A percentile compares a stretch with the other conserved stretches of the same genome.
Conservation (phyloP, 2,329 filamentous ascomycete genomes). For the Raffaelea arxii region DNA sequence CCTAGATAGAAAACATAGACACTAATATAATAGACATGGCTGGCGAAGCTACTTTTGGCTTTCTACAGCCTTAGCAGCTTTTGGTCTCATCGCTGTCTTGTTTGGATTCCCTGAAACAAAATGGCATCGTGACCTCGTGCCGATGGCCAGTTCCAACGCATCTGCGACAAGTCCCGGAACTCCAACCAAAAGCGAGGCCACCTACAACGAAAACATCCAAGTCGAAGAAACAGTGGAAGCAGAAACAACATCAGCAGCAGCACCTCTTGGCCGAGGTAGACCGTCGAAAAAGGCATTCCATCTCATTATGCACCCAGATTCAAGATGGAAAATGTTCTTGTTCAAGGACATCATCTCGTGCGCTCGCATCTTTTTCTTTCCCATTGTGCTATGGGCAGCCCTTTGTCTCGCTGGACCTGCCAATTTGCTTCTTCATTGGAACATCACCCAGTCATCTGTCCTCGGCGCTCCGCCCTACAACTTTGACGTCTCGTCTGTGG, state of each 20-base stretch:
- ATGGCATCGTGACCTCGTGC: slow-evolving; percentile 32
- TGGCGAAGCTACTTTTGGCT: slow-evolving; percentile 56
- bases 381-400: slow-evolving; percentile 4
- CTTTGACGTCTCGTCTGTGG: slow-evolving; percentile 27
- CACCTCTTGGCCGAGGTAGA: background rate
- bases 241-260: background rate
- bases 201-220: background rate
- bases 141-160: slow-evolving; percentile 25
- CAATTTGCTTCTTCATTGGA: slow-evolving; percentile 35
- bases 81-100: slow-evolving; percentile 37
- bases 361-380: slow-evolving; percentile 5
- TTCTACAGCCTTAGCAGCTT: slow-evolving; percentile 40
- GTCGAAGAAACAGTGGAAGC: background rate
- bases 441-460: slow-evolving; percentile 40
- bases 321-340: slow-evolving; percentile 4
- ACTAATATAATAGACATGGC: slow-evolving; percentile 28
- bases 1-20: background rate
- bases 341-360: slow-evolving; percentile 5
- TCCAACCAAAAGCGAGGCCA: background rate
- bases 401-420: slow-evolving; percentile 2
- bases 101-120: slow-evolving; percentile 54
- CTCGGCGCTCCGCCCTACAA: slow-evolving; percentile 29
- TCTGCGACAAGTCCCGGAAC: background rate
- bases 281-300: background rate
- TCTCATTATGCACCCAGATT: slow-evolving; percentile 1